Base-by-base conservation (phyloP, 2,329 filamentous ascomycete genomes). In the Microsporum canis region DNA sequence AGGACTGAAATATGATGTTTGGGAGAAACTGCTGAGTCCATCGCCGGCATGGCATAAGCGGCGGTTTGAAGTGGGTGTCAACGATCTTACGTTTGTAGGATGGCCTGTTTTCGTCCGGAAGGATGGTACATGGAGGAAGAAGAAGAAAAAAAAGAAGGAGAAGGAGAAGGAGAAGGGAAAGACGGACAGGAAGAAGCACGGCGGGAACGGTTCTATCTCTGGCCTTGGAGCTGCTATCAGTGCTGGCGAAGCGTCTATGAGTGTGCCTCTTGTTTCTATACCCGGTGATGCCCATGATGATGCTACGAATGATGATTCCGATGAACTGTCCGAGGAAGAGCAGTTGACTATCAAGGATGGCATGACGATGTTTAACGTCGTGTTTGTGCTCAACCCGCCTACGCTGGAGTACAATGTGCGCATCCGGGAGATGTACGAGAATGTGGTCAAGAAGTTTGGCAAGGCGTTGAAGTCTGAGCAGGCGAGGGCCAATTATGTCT, bases 351-450 rank as follows among this genome's bases (percentile, higher is more conserved):
- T 79, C 58, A 80, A 78, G 63, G 77, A 82, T 62, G 83, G 84
- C 55, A 91, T 97, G 88, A 91, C 87, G 64, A 97, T 97, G 92
- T 99, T 99, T 76, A 95, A 96, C 72, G 83, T 96, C 8, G 91
- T 97, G 29, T 97, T 97, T 72, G 88, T 96, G 58, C 78, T 96
- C 65, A 88, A 89, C 66, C 88, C 91, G 2, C 87, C 86, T 57
- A 84, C 86, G 59, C 79, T 91, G 61, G 88, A 96, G 70, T 85
- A 88, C 65, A 88, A 88, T 61, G 80, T 78, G 69, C 78, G 83
- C 10, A 78, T 95, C 53, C 83, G 87, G 49, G 88, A 95, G 65
- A 86, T 96, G 70, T 96, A 96, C 72, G 82, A 88, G 60, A 88
- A 96, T 71, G 87, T 97, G 43, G 87, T 91, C 65, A 94, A 91